Evolutionary conservation across 2,329 filamentous ascomycete genomes (phyloP).

Genomic region (Aspergillus ustus): DNA sequence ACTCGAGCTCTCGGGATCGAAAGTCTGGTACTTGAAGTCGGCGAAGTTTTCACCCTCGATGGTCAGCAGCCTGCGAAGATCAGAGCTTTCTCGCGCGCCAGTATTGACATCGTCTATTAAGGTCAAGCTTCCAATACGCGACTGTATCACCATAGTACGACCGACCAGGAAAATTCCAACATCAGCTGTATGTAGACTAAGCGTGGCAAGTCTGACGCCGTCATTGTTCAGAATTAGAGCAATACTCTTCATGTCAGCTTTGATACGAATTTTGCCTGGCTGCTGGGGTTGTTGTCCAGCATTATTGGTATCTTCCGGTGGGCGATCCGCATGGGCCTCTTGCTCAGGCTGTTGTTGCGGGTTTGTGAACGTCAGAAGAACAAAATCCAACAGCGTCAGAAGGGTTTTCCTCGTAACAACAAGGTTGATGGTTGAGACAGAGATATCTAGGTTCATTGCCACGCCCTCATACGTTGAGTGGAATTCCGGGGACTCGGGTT

Average conservation of each 20-base stretch:
- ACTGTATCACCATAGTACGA: conserved; percentile 84
- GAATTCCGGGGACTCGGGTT: conserved; percentile 89
- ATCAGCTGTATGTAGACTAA: conserved; percentile 90
- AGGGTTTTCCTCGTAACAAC: conserved; percentile 92
- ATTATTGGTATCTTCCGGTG: conserved; percentile 31
- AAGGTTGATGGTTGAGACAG: conserved; percentile 93
- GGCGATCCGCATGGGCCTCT: conserved; percentile 36
- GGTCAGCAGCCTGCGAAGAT: conserved; percentile 82
- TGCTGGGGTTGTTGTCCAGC: conserved; percentile 37
- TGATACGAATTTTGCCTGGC: conserved; percentile 84
- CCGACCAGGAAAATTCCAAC: conserved; percentile 87
- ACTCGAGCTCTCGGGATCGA: conserved; percentile 72
- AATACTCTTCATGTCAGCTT: conserved; percentile 91
- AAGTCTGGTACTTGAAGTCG: conserved; percentile 97
- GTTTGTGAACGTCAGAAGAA: conserved; percentile 86
- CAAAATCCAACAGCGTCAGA: conserved; percentile 89
- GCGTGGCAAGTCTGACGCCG: conserved; percentile 87
- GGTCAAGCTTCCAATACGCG: conserved; percentile 83
- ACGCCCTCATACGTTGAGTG: conserved; percentile 89
- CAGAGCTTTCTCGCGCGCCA: conserved; percentile 79
- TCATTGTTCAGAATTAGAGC: conserved; percentile 96
- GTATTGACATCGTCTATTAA: conserved; percentile 93
- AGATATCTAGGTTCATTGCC: conserved; percentile 88
- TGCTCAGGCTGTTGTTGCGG: conserved; percentile 55
- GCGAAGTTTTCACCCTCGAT: conserved; percentile 95